Evolutionary conservation across 805 yeast genomes (phyloP), one percentile per base, ranked within the genome.

Genomic region (Lachancea waltii): DNA sequence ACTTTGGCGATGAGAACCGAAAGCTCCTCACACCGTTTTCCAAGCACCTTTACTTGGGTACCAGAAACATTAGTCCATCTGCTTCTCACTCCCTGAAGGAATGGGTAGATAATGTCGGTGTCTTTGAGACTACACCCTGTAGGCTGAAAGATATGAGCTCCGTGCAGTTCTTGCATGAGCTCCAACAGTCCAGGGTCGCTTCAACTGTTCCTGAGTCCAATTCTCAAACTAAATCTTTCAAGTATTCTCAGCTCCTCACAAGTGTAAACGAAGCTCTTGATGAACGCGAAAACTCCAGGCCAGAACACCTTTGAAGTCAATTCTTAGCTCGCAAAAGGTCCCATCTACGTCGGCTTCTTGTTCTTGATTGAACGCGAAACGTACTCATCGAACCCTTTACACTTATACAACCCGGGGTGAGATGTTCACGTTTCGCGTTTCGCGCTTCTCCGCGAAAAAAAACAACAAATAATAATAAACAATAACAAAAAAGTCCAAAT

Each of bases 1-100:
- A 44, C 37, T 56, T 57, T 32, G 62, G 62, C 3, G 50, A 46
- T 15, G 53, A 51, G 21, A 40, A 50, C 42, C 31, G 43, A 37
- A 5, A 50, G 24, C 36, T 29, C 13, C 36, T 37, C 33, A 31
- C 32, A 26, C 24, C 31, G 14, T 22, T 24, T 20, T 24, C 37
- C n/a, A 26, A 27, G 26, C 30, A 26, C 26, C n/a, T 29, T 26
- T 34, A 34, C 31, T 14, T 34, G 13, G 30, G 18, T 9, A 24
- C 31, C n/a, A 10, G 3, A 29, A 10, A 24, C 40, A 23, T n/a
- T 7, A 19, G 9, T 7, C 11, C 16, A n/a, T 25, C 16, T 11
- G 10, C 24, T 24, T 19, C 20, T 14, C 33, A 20, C 13, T 23
- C 26, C 26, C 13, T 17, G 4, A 29, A 32, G 2, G 59, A 56